A percentile compares a stretch with the other conserved stretches of the same genome.
Evolutionary conservation across 1,139 yeast genomes (phyloP).

Genomic region (Kazachstania sp.): DNA sequence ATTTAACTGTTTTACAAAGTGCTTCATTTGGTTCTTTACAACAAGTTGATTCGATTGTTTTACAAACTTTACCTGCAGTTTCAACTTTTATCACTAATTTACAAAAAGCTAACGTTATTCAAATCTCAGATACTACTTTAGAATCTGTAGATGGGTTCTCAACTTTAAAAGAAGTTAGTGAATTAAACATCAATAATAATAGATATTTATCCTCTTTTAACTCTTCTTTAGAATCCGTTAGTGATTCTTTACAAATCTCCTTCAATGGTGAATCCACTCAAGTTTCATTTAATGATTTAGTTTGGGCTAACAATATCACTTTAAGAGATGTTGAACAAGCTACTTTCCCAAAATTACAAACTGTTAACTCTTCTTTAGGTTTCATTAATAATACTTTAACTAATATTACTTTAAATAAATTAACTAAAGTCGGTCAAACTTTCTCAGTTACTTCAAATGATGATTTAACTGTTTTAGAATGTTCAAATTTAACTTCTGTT

Average conservation of each 20-base stretch:
- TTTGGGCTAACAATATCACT: constrained; percentile 79
- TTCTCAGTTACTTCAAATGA: constrained; percentile 68
- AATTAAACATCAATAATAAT: constrained; percentile 86
- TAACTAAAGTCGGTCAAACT: constrained; percentile 68
- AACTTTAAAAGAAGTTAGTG: constrained; percentile 60
- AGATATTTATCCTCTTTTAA: constrained; percentile 59
- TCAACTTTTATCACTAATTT: constrained; percentile 61
- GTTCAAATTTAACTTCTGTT: constrained; percentile 58
- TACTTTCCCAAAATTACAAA: constrained; percentile 57
- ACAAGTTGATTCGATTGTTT: constrained; percentile 71
- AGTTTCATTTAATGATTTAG: constrained; percentile 58
- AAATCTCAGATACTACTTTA: constrained; percentile 82
- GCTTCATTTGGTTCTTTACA: constrained; percentile 73
- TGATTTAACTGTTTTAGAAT: constrained; percentile 59
- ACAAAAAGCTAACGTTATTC: constrained; percentile 61
- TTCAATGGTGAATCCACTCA: constrained; percentile 74
- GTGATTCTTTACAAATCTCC: constrained; percentile 68
- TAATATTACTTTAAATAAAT: constrained; percentile 47
- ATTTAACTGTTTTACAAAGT: constrained; percentile 58
- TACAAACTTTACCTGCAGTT: constrained; percentile 82
- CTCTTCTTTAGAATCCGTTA: constrained; percentile 65
- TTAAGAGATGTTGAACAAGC: constrained; percentile 72
- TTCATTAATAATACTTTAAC: constrained; percentile 58
- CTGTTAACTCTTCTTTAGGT: constrained; percentile 74
- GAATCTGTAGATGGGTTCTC: constrained; percentile 68